Conservation (phyloP, 2,329 filamentous ascomycete genomes). For the Bipolaris zeicola region DNA sequence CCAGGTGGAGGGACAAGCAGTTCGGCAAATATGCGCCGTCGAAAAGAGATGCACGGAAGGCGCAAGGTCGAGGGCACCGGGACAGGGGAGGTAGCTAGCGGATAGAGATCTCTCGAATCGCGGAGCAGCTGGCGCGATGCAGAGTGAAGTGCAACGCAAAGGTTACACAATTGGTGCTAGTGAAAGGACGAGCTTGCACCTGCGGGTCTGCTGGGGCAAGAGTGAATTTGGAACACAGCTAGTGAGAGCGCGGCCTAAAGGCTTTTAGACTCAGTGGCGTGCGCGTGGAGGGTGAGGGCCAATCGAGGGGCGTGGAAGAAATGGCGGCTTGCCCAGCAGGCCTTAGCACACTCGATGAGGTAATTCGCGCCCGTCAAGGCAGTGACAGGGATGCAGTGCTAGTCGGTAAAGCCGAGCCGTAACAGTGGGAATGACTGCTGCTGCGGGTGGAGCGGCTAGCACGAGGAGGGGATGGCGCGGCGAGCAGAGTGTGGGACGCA, state of each 20-base stretch:
- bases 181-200: conserved; percentile 37
- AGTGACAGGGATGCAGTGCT: conserved; percentile 19
- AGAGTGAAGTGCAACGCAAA: conserved; percentile 43
- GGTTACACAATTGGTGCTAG: conserved; percentile 46
- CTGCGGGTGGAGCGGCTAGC: conserved; percentile 34
- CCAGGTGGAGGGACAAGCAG: conserved; percentile 45
- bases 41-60: conserved; percentile 47
- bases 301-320: conserved; percentile 36
- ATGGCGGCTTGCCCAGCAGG: conserved; percentile 38
- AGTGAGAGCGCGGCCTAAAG: conserved; percentile 39
- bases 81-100: conserved; percentile 34
- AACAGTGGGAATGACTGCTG: conserved; percentile 39
- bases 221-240: conserved; percentile 42
- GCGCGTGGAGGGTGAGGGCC: conserved; percentile 45
- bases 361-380: conserved; percentile 41
- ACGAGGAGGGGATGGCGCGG: conserved; percentile 32
- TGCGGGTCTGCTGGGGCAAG: conserved; percentile 29
- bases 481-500: conserved; percentile 30
- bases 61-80: conserved; percentile 42
- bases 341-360: conserved; percentile 46
- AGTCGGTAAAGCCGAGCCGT: conserved; percentile 47
- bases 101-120: conserved; percentile 41
- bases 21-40: conserved; percentile 50
- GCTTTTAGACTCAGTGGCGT: conserved; percentile 40
- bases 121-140: conserved; percentile 43